These are phyloP conservation scores for Lactarius indigo DNA, from an alignment of 768 basidiomycete species.

Conservation along the genomic window DNA sequence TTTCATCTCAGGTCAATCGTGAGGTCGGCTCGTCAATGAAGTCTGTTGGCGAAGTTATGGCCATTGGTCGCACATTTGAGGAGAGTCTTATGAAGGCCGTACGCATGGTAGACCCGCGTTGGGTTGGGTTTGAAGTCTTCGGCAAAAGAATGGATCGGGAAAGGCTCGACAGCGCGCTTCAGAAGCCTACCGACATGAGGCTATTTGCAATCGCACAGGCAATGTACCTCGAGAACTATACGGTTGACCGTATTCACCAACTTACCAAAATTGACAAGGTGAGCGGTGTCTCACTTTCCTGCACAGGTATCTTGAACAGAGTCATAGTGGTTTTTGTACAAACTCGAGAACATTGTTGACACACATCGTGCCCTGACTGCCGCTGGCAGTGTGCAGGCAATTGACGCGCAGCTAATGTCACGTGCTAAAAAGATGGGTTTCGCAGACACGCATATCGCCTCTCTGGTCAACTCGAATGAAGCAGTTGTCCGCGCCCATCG, in stretches of 20 bases:
- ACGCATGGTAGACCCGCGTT: constrained; percentile 94
- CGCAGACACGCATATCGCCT: constrained; percentile 88
- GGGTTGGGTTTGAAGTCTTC: constrained; percentile 97
- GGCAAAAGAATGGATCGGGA: constrained; percentile 57
- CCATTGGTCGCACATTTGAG: constrained; percentile 98
- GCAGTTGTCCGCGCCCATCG: constrained; percentile 77
- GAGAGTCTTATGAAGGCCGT: constrained; percentile 98
- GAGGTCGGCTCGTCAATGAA: constrained; percentile 98
- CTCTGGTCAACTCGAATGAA: constrained; percentile 70
- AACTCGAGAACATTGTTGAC: constrained; percentile 97
- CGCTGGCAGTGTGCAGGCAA: constrained; percentile 61
- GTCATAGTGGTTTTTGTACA: constrained; percentile 92
- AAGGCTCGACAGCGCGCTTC: constrained; percentile 76
- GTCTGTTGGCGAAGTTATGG: constrained; percentile 99
- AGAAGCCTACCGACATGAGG: constrained; percentile 89
- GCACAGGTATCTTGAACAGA: background rate
- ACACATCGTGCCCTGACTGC: constrained; percentile 74
- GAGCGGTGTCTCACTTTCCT: constrained; percentile 9
- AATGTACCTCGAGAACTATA: constrained; percentile 91
- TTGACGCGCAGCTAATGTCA: constrained; percentile 74
- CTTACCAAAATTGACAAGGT: constrained; percentile 99
- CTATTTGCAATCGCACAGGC: constrained; percentile 97
- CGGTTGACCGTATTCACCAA: constrained; percentile 86
- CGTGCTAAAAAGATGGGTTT: constrained; percentile 95
- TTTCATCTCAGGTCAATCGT: constrained; percentile 89